Percentiles rank a stretch among this genome's conserved stretches.
Conservation (phyloP, 2,329 filamentous ascomycete genomes). For the Sclerotinia trifoliorum region DNA sequence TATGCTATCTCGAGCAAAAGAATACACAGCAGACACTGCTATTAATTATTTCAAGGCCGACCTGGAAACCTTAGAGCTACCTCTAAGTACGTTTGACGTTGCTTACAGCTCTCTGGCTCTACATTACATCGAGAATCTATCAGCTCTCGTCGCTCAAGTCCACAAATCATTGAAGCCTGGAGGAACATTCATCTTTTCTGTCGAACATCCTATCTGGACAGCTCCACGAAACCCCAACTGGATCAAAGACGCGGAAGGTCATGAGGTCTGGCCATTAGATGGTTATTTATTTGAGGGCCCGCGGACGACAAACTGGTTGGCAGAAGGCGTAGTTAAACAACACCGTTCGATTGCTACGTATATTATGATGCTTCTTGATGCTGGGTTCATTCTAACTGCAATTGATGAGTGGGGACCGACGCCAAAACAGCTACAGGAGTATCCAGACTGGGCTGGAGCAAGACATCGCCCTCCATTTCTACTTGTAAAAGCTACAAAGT, state of each 20-base stretch:
- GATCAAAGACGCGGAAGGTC: conserved; percentile 37
- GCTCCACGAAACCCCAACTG: conserved; percentile 42
- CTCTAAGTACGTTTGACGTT: not conserved
- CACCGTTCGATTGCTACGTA: conserved; percentile 45
- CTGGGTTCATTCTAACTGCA: conserved; percentile 27
- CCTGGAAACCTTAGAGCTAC: not conserved
- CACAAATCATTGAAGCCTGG: not conserved
- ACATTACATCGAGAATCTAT: not conserved
- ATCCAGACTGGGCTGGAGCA: conserved; percentile 37
- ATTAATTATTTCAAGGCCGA: not conserved
- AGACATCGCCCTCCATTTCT: not conserved
- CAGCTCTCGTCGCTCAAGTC: not conserved
- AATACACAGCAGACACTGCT: not conserved
- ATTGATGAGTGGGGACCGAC: conserved; percentile 30
- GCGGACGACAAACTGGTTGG: conserved; percentile 46
- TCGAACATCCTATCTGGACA: conserved; percentile 51
- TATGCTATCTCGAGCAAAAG: conserved; percentile 7
- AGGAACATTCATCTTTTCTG: conserved; percentile 69
- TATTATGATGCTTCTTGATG: conserved; percentile 27
- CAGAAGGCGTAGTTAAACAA: conserved; percentile 46
- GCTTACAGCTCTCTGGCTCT: not conserved
- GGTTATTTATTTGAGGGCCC: conserved; percentile 46
- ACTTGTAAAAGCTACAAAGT: not conserved
- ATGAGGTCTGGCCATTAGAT: conserved; percentile 46
- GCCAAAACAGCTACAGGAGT: conserved; percentile 31